phyloP scores from a whole-genome alignment of 2,329 filamentous ascomycete genomes.

The Monosporascus sp. region DNA sequence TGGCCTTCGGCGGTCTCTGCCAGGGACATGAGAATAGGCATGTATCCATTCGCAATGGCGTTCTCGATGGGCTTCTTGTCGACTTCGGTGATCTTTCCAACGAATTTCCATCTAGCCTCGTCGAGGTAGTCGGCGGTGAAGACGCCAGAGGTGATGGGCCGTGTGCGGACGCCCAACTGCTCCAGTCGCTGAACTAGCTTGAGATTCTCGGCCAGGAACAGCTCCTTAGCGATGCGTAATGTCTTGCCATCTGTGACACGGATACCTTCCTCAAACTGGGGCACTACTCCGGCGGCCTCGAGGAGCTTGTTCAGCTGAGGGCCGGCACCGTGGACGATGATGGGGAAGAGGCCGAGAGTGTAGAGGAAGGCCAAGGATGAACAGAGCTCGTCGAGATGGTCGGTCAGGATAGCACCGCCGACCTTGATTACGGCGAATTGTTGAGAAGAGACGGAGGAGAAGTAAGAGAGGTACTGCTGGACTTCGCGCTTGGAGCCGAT shows the following conservation, averaged over 20 bases:
- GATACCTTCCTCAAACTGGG: slow-evolving; percentile 94
- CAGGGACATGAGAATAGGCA: slow-evolving; percentile 94
- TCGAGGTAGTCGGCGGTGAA: slow-evolving; percentile 93
- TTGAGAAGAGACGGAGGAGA: slow-evolving; percentile 92
- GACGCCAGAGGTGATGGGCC: slow-evolving; percentile 83
- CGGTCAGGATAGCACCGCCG: slow-evolving; percentile 89
- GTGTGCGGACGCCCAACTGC: slow-evolving; percentile 79
- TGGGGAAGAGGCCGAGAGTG: slow-evolving; percentile 88
- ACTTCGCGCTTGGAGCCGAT: slow-evolving; percentile 95
- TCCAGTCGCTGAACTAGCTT: slow-evolving; percentile 87
- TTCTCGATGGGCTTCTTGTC: slow-evolving; percentile 87
- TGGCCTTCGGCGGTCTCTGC: slow-evolving; percentile 88
- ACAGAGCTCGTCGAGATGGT: slow-evolving; percentile 88
- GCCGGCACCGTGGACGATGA: slow-evolving; percentile 92
- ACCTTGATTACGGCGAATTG: slow-evolving; percentile 99
- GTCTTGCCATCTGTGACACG: slow-evolving; percentile 95
- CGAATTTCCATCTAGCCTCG: slow-evolving; percentile 91
- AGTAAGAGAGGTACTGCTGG: slow-evolving; percentile 95
- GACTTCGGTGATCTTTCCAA: slow-evolving; percentile 91
- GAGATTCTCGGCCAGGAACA: slow-evolving; percentile 94
- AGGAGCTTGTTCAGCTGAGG: slow-evolving; percentile 91
- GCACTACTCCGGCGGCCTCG: slow-evolving; percentile 86
- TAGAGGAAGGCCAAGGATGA: slow-evolving; percentile 86
- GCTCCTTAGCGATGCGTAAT: slow-evolving; percentile 78
- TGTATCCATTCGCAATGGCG: slow-evolving; percentile 82